Evolutionary conservation across 495 filamentous ascomycete species (phyloP).

Genomic region (Cryomyces antarcticus): DNA sequence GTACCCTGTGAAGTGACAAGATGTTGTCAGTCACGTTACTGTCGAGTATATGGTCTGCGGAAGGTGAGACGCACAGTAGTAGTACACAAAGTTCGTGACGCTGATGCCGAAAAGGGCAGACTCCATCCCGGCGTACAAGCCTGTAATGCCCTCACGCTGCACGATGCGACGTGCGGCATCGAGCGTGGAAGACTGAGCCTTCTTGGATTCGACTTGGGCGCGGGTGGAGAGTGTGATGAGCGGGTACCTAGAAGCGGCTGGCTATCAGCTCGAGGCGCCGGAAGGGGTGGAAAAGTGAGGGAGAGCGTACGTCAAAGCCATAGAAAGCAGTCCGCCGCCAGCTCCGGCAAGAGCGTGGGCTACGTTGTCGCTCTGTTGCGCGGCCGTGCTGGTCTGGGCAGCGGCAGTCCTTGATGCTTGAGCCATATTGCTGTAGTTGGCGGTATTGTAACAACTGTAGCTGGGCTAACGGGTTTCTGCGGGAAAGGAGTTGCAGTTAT

Average conservation of each 20-base stretch:
- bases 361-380: constrained; percentile 73
- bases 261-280: constrained; percentile 1
- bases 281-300: constrained; percentile 1
- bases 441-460: no score
- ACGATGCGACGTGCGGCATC: constrained; percentile 73
- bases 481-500: constrained; percentile 3
- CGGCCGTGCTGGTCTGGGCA: constrained; percentile 22
- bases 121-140: constrained; percentile 74
- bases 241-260: constrained; percentile 46
- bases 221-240: constrained; percentile 94
- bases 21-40: background rate
- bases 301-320: constrained; percentile 63
- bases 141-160: constrained; percentile 68
- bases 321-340: constrained; percentile 78
- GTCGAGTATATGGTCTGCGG: background rate
- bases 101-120: constrained; percentile 92
- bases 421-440: background rate
- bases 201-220: constrained; percentile 92
- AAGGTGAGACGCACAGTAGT: constrained; percentile 51
- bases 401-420: constrained; percentile 17
- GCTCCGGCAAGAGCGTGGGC: constrained; percentile 75
- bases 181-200: constrained; percentile 60
- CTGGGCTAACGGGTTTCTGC: background rate
- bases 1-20: constrained; percentile 35
- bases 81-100: constrained; percentile 98